Base-by-base conservation (phyloP, 2,329 filamentous ascomycete genomes). In the Tolypocladium album region DNA sequence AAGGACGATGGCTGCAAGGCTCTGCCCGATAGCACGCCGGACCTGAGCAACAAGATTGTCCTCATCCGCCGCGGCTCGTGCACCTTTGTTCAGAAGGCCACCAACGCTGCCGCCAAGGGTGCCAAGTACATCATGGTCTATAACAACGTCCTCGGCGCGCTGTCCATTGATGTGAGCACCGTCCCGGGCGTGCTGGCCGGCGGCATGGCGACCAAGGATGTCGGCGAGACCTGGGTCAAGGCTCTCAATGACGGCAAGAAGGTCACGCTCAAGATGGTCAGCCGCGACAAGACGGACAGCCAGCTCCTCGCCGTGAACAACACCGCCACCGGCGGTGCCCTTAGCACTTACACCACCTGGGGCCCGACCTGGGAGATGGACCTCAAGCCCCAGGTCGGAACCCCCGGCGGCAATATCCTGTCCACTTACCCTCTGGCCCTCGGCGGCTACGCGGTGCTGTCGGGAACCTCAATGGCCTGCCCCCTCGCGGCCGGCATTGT, bases 71-170 rank as follows among this genome's bases (percentile, higher is more conserved):
- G 83, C 31, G 84, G 84, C 56, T 78, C 72, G 11, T 88, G 85
- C 68, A 76, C 76, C 0, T 86, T 85, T 61, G 73, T 75, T 2
- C 65, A 76, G 15, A 87, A 88, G 73, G 78, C 78, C 2, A 67
- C 72, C 47, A 82, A 84, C 61, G 80, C 81, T 5, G 78, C 74
- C 2, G 76, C 74, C 8, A 76, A 76, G 56, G 85, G 85, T 13
- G 85, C 83, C 57, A 79, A 81, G 67, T 85, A 86, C 63, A 70
- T 88, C 59, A 71, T 88, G 64, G 74, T 85, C 65, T 88, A 87
- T 71, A 87, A 87, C 75, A 83, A 82, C 63, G 62, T 58, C 22
- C 63, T 65, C 8, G 74, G 71, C 17, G 72, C 76, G 3, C 63
- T 67, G 5, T 62, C 66, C 9, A 72, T 75, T 13, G 69, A 75